Conservation (phyloP, 139 green algal genomes). For the Chlamydomonas incerta region DNA sequence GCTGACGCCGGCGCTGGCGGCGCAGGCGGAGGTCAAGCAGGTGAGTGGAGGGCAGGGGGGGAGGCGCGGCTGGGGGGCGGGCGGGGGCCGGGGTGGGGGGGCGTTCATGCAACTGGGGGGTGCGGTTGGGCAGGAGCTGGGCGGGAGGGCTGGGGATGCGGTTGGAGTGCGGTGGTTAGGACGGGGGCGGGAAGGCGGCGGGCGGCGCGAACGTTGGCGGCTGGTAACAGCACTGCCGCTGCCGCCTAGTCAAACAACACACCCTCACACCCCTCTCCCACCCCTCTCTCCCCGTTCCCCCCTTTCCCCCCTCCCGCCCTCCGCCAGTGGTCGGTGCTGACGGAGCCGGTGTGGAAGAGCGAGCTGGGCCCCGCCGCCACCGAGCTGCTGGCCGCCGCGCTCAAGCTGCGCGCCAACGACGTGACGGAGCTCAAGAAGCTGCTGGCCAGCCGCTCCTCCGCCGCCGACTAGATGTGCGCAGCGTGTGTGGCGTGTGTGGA, state of each 20-base stretch:
- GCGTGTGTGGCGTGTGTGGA: too few relatives aligned
- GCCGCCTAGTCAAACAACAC: too few relatives aligned
- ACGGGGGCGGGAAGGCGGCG: too few relatives aligned
- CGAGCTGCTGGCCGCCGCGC: constrained; percentile 55
- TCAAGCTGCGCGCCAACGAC: background rate
- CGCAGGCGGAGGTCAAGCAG: constrained; percentile 19
- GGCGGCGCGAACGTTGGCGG: too few relatives aligned
- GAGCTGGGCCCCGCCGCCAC: constrained; percentile 52
- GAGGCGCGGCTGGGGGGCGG: background rate
- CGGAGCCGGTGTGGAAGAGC: constrained; percentile 38
- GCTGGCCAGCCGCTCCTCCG: background rate
- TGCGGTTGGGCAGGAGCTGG: background rate
- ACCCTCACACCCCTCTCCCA: too few relatives aligned
- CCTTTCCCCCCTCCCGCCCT: background rate
- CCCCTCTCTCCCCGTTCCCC: background rate
- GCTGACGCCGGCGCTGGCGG: background rate
- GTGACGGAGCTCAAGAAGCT: background rate
- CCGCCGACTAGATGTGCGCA: background rate
- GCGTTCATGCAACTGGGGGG: background rate
- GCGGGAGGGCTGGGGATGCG: background rate
- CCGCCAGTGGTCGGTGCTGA: constrained; percentile 1
- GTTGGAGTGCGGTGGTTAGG: background rate
- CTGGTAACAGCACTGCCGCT: too few relatives aligned
- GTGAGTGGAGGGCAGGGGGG: constrained; percentile 19
- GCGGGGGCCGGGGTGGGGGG: background rate